Percentiles rank a stretch among this genome's conserved stretches.
phyloP scores from a whole-genome alignment of 2,329 filamentous ascomycete species.

The Ciborinia camelliae region DNA sequence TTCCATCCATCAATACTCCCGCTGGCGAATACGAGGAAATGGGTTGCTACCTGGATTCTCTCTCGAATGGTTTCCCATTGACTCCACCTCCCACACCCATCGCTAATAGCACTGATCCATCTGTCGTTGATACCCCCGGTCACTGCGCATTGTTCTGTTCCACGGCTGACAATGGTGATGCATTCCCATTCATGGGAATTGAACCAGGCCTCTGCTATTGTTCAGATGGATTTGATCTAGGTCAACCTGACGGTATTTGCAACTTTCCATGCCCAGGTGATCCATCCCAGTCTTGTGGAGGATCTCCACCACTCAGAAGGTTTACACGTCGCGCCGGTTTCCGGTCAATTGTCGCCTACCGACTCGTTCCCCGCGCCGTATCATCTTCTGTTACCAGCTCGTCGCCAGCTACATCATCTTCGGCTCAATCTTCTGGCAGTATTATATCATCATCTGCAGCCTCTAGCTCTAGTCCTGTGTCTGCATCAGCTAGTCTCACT shows the following conservation, averaged over 20 bases:
- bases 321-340: not conserved
- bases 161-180: not conserved
- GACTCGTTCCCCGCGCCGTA: not conserved
- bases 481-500: not conserved
- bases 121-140: not conserved
- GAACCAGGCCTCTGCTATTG: conserved; percentile 13
- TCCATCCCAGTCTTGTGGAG: conserved; percentile 8
- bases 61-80: conserved; percentile 6
- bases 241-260: not conserved
- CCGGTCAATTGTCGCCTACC: conserved; percentile 3
- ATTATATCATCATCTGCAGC: not conserved
- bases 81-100: conserved; percentile 2
- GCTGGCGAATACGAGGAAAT: not conserved
- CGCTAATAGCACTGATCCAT: not conserved
- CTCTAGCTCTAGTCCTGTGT: not conserved
- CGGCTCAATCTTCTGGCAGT: not conserved
- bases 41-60: conserved; percentile 5
- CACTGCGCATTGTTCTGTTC: conserved; percentile 8
- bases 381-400: conserved; percentile 2
- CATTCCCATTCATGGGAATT: conserved; percentile 2
- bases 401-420: not conserved
- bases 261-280: conserved; percentile 9
- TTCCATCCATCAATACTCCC: not conserved
- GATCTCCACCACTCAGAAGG: not conserved
- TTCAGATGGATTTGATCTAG: conserved; percentile 7